Evolutionary conservation across 176 grass and related monocot genomes (phyloP).

Genomic region (Cymbopogon citratus): DNA sequence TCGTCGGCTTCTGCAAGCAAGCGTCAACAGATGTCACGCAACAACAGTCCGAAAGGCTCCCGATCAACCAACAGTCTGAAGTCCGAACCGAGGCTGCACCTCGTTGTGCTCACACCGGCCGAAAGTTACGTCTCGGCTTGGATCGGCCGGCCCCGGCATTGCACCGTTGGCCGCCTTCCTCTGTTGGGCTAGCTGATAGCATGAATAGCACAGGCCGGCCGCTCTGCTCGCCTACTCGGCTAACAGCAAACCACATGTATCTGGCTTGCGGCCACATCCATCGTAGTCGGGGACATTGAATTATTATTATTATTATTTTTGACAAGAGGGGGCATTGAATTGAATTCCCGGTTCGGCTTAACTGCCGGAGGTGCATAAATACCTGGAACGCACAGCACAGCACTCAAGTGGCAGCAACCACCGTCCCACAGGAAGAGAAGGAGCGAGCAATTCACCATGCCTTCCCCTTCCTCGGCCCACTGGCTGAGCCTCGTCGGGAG

Average conservation of each 20-base stretch:
- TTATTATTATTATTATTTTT: too few relatives aligned
- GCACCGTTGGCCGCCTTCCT: neutral
- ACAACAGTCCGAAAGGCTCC: neutral
- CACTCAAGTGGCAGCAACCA: constrained; percentile 27
- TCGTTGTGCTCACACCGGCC: constrained; percentile 12
- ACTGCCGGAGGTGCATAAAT: constrained; percentile 53
- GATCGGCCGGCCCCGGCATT: neutral
- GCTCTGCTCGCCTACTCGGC: constrained; percentile 18
- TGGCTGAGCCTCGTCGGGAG: constrained; percentile 91
- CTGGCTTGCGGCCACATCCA: constrained; percentile 35
- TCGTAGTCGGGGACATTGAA: constrained; percentile 36
- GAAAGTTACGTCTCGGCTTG: constrained; percentile 21
- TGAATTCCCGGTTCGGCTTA: constrained; percentile 27
- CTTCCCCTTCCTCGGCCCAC: constrained; percentile 58
- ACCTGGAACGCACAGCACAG: constrained; percentile 14
- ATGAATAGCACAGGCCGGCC: neutral
- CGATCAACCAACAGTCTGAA: constrained; percentile 6
- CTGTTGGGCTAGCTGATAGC: neutral
- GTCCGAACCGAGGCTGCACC: neutral
- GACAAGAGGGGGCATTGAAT: constrained; percentile 23
- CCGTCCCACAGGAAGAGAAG: neutral
- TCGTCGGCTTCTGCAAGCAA: neutral
- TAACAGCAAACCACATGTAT: constrained; percentile 51
- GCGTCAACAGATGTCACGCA: constrained; percentile 20
- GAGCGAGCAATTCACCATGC: constrained; percentile 22